Evolutionary conservation across 768 basidiomycete genomes (phyloP), one percentile per base, ranked within the genome.

Genomic region (Heimioporus sp.): DNA sequence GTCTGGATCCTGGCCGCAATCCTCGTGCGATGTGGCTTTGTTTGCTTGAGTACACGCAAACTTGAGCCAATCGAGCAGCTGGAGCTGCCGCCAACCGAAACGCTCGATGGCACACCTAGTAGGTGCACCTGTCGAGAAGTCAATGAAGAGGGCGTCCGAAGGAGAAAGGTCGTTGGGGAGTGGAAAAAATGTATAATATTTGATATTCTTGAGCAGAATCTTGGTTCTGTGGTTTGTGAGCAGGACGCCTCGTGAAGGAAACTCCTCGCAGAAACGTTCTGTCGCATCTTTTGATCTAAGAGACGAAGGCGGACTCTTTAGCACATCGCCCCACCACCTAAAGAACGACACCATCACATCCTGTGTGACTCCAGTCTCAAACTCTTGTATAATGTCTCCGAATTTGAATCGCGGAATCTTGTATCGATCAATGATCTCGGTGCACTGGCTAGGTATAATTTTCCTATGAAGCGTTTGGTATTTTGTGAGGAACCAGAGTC

Each of bases 31-130:
- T 4, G 45, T n/a, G 3, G 7, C 24, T 16, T 8, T 36, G 31
- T 2, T 32, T 10, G 71, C 60, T 6, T 78, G 68, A 34, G 74
- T 72, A 34, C 79, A 75, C 34, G 95, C 71, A 67, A 85, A 77
- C 10, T 66, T 65, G 46, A 95, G 59, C 90, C 94, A 98, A 15
- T 87, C 80, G 1, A 78, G 65, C 9, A 92, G 62, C 0, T 80
- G 74, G 7, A 98, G 73, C 60, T 92, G 90, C 15, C 72, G 68
- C 89, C 93, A 95, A 1, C 80, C 81, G 53, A 97, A 88, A n/a
- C 80, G 73, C 3, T 72, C 52, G 28, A 59, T 24, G 10, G 41
- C 43, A 38, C 51, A 30, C 9, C 74, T 76, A 0, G 77, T 63
- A 19, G 79, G 65, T 49, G 91, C 75, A 19, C 74, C 64, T 48